Conservation (phyloP, 2,329 filamentous ascomycete genomes). For the Pestalotiopsis sp. region DNA sequence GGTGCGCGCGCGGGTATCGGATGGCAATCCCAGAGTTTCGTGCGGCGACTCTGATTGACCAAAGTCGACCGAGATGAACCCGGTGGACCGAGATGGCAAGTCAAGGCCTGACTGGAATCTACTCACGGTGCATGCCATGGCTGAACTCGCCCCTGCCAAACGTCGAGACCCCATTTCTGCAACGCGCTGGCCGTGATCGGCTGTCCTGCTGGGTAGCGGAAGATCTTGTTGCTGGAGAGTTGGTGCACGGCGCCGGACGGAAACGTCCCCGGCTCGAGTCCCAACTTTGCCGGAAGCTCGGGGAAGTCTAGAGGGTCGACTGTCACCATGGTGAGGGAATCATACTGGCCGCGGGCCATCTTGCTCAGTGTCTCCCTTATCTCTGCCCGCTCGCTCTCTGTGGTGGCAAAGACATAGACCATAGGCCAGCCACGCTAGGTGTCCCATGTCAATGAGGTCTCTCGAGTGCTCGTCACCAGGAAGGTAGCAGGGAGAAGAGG, state of each 20-base stretch:
- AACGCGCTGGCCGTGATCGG: constrained; percentile 29
- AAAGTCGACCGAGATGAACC: background rate
- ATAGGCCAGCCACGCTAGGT: constrained; percentile 36
- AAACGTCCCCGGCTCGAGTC: constrained; percentile 29
- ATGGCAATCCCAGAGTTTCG: background rate
- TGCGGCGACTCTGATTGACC: background rate
- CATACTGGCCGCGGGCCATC: constrained; percentile 36
- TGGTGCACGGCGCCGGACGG: constrained; percentile 38
- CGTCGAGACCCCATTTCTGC: constrained; percentile 38
- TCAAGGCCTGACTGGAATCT: too few species aligned
- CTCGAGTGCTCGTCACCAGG: background rate
- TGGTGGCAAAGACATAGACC: constrained; percentile 38
- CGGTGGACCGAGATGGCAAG: too few species aligned
- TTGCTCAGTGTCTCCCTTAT: constrained; percentile 30
- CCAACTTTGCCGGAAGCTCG: constrained; percentile 32
- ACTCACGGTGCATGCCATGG: constrained; percentile 33
- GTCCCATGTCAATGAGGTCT: background rate
- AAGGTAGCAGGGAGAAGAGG: background rate
- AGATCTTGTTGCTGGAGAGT: constrained; percentile 36
- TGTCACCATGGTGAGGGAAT: constrained; percentile 35
- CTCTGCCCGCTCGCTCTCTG: constrained; percentile 28
- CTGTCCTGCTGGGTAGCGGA: constrained; percentile 35
- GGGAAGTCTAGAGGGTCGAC: constrained; percentile 40
- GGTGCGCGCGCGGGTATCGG: too few species aligned
- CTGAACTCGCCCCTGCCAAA: constrained; percentile 38